Percentiles rank a stretch among this genome's conserved stretches.
phyloP scores from a whole-genome alignment of 352 stramenopile genomes.

The Globisporangium rhizosaccharum region DNA sequence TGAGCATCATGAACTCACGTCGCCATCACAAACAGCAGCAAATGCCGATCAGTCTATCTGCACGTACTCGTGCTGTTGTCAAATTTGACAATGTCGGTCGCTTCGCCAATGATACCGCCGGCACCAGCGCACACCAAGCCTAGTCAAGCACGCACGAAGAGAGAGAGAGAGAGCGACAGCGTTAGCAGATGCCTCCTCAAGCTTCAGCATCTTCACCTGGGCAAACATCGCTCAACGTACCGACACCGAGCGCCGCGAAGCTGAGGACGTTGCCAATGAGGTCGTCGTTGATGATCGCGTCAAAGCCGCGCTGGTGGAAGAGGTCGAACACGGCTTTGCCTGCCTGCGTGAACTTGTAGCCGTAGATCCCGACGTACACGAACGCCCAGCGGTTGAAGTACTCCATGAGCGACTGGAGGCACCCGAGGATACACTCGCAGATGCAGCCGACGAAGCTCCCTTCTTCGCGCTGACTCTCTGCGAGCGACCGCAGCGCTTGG shows the following conservation, averaged over 20 bases:
- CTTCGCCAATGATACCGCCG: slow-evolving; percentile 47
- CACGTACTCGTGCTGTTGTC: slow-evolving; percentile 59
- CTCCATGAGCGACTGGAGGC: slow-evolving; percentile 83
- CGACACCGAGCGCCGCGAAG: slow-evolving; percentile 88
- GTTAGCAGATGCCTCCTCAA: background rate
- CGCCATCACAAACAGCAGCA: background rate
- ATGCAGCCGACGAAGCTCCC: slow-evolving; percentile 69
- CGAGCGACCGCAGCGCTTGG: slow-evolving; percentile 80
- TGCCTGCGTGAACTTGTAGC: slow-evolving; percentile 92
- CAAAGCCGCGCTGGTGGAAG: slow-evolving; percentile 92
- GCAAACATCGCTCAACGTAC: slow-evolving; percentile 17
- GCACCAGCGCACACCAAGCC: slow-evolving; percentile 67
- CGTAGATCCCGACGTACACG: slow-evolving; percentile 92
- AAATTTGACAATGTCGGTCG: slow-evolving; percentile 45
- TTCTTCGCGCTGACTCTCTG: slow-evolving; percentile 64
- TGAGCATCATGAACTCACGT: background rate
- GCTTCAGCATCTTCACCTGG: background rate
- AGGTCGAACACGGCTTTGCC: slow-evolving; percentile 91
- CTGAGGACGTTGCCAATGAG: slow-evolving; percentile 90
- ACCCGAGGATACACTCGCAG: slow-evolving; percentile 78
- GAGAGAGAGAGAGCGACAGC: too few species aligned
- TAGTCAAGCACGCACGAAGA: slow-evolving; percentile 1
- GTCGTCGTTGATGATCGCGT: slow-evolving; percentile 95
- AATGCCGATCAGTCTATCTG: background rate
- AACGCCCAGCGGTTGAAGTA: slow-evolving; percentile 95